Evolutionary conservation across 495 filamentous ascomycete genomes (phyloP).

Genomic region (Rhizodiscina lignyota): DNA sequence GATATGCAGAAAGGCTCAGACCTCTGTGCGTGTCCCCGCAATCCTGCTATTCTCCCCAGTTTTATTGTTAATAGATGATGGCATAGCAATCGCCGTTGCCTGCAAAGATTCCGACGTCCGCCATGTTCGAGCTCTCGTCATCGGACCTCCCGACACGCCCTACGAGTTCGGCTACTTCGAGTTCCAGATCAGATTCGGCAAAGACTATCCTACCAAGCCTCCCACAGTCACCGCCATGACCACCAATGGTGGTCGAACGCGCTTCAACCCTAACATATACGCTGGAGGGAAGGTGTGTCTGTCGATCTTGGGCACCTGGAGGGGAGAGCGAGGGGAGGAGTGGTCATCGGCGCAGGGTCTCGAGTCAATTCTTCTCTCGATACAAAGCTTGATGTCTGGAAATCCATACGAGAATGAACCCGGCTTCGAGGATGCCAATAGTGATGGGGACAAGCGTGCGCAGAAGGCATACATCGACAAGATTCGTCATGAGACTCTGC

Average conservation of each 20-base stretch:
- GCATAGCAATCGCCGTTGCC: slow-evolving; percentile 62
- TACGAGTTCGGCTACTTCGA: slow-evolving; percentile 98
- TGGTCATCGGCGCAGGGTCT: slow-evolving; percentile 94
- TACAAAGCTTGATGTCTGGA: slow-evolving; percentile 84
- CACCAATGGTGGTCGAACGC: slow-evolving; percentile 70
- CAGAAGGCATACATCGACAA: slow-evolving; percentile 76
- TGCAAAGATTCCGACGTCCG: slow-evolving; percentile 78
- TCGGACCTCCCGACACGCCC: slow-evolving; percentile 86
- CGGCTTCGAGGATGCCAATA: slow-evolving; percentile 65
- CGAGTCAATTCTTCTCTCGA: slow-evolving; percentile 86
- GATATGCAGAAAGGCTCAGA: slow-evolving; percentile 69
- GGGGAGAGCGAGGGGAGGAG: slow-evolving; percentile 71
- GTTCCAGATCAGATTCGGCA: slow-evolving; percentile 52
- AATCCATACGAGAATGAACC: slow-evolving; percentile 97
- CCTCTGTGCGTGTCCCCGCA: slow-evolving; percentile 43
- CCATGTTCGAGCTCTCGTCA: slow-evolving; percentile 72
- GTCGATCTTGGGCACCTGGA: slow-evolving; percentile 77
- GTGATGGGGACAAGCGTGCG: slow-evolving; percentile 49
- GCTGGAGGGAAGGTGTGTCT: slow-evolving; percentile 80
- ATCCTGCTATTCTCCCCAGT: no score
- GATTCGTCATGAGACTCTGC: slow-evolving; percentile 82
- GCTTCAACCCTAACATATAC: slow-evolving; percentile 98
- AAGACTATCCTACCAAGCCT: slow-evolving; percentile 76
- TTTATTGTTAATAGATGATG: no score
- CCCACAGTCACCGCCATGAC: slow-evolving; percentile 61